Evolutionary conservation across 2,329 filamentous ascomycete species (phyloP), one percentile per base, ranked within the genome.

Genomic region (Nothophaeocryptopus gaeumannii): DNA sequence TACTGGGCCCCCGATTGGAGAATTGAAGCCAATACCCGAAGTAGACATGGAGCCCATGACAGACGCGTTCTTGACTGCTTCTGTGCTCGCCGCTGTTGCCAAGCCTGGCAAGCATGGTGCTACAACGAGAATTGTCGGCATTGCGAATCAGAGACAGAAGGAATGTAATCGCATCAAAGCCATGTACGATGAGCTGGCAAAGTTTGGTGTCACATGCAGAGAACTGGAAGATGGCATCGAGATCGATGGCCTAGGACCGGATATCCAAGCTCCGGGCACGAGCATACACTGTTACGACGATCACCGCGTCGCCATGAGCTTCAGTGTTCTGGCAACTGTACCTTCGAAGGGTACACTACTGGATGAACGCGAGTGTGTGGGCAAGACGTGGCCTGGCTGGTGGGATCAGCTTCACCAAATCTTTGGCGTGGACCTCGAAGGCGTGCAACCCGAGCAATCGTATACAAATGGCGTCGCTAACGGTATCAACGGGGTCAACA

Each of bases 11-110:
- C 72, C 80, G 2, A 71, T 78, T 47, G 92, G 93, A 9, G 72
- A 79, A 12, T 74, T 99, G 34, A 84, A 84, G 60, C 85, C 88
- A 0, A 74, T 99, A 10, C 74, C 83, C 13, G 86, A 92, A 51
- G 84, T 99, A 26, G 91, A 99, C 64, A 99, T 99, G 93, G 93
- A 97, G 69, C 88, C 92, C 1, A 99, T 99, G 93, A 99, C 93
- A 0, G 93, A 99, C 70, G 93, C 93, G 41, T 99, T 99, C 77
- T 78, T 99, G 45, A 96, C 91, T 4, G 93, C 93, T 13, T 95
- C 90, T 1, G 90, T 96, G 4, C 79, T 99, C 39, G 93, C 90
- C 20, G 93, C 93, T 32, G 89, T 96, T 37, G 90, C 92, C 8
- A 83, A 80, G 11, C 89, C 88, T 2, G 84, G 83, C 43, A 74